phyloP scores from a whole-genome alignment of 2,329 filamentous ascomycete species.

The Penicillium sp. region DNA sequence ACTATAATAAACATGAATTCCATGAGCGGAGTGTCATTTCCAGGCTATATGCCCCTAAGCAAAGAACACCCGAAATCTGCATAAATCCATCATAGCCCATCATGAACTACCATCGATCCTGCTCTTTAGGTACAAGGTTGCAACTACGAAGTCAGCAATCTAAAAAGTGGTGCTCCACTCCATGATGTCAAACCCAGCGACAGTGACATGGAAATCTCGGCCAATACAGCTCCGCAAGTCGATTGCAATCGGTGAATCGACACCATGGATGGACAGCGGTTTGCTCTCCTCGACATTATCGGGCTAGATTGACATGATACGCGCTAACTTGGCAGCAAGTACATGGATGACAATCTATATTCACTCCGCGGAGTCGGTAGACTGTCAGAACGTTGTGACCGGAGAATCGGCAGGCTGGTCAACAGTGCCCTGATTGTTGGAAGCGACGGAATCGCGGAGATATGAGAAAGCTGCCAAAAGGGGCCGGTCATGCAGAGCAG shows the following conservation, averaged over 20 bases:
- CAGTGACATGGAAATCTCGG: neutral
- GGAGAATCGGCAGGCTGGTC: neutral
- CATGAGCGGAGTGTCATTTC: too few relatives aligned
- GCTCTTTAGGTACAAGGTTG: too few relatives aligned
- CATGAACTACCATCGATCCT: too few relatives aligned
- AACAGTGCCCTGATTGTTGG: neutral
- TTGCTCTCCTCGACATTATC: neutral
- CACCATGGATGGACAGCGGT: neutral
- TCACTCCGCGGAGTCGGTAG: neutral
- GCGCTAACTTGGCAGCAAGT: neutral
- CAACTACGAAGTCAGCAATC: neutral
- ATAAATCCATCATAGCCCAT: too few relatives aligned
- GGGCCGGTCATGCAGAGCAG: neutral
- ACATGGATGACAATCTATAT: neutral
- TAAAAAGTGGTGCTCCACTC: neutral
- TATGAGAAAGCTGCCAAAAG: neutral
- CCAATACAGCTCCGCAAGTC: constrained; percentile 1
- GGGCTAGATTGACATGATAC: neutral
- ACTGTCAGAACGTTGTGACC: neutral
- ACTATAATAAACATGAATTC: too few relatives aligned
- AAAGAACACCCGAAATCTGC: too few relatives aligned
- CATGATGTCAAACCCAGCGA: neutral
- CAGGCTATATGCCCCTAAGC: too few relatives aligned
- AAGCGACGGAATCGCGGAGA: neutral
- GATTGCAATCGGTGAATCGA: neutral